Evolutionary conservation across 23 red algal species (phyloP).

Genomic region (Gracilaria caudata): DNA sequence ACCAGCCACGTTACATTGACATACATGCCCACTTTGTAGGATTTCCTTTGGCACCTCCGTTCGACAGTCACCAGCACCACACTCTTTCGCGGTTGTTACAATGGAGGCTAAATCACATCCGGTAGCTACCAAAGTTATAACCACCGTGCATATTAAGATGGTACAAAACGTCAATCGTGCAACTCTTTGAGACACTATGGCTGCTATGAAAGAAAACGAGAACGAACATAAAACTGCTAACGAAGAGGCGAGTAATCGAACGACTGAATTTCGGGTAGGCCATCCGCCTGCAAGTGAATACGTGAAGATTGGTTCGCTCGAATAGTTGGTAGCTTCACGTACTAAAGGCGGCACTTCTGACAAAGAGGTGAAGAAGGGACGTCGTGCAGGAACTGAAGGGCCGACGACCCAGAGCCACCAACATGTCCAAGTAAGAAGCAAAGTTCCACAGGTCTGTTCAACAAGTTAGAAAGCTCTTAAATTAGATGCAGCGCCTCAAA

Average conservation of each 20-base stretch:
- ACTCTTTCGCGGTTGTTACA: conserved; percentile 40
- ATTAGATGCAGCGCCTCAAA: no score
- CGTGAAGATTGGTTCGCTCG: conserved; percentile 33
- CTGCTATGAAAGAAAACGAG: conserved; percentile 63
- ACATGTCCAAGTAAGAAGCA: conserved; percentile 76
- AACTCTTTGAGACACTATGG: conserved; percentile 26
- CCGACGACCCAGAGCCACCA: conserved; percentile 75
- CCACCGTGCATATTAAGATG: conserved; percentile 12
- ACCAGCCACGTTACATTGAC: conserved; percentile 49
- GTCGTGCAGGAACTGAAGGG: conserved; percentile 70
- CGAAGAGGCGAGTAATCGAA: conserved; percentile 56
- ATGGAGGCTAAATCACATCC: conserved; percentile 49
- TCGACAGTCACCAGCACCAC: conserved; percentile 30
- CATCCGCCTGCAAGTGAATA: conserved; percentile 77
- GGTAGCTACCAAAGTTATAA: conserved; percentile 24
- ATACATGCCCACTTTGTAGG: conserved; percentile 44
- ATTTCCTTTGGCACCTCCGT: conserved; percentile 58
- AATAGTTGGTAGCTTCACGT: background rate
- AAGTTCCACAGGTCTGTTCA: conserved; percentile 27
- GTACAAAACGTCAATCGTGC: conserved; percentile 39
- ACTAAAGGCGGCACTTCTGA: conserved; percentile 40
- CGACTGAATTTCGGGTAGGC: conserved; percentile 54
- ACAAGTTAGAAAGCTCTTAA: conserved; percentile 12
- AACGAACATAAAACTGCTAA: conserved; percentile 60
- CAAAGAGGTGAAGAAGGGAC: conserved; percentile 57